Conservation (phyloP, 1,284 basidiomycete species). For the Cutaneotrichosporon mucoides region DNA sequence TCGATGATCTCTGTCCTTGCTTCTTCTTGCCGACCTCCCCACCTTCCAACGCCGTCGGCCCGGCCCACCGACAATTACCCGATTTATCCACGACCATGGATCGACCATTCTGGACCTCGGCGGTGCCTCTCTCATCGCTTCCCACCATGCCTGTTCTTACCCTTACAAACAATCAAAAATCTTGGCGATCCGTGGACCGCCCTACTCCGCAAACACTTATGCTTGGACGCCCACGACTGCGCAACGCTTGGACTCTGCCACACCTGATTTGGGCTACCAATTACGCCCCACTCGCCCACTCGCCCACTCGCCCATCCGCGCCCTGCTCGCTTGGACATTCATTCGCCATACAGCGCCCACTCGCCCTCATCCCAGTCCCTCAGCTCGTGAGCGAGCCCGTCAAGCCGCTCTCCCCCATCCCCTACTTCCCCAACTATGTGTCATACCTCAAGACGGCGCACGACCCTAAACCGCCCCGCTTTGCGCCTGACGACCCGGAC, state of each 20-base stretch:
- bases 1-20: background rate
- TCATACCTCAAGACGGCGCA: slow-evolving; percentile 37
- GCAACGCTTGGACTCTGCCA: too few species aligned
- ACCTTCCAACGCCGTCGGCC: background rate
- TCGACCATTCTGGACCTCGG: too few species aligned
- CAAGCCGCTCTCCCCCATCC: slow-evolving; percentile 24
- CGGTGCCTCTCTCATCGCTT: too few species aligned
- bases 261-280: background rate
- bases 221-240: too few species aligned
- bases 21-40: background rate
- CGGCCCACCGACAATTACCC: background rate
- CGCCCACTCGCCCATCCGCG: background rate
- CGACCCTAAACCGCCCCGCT: slow-evolving; percentile 27
- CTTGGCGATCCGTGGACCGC: too few species aligned
- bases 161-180: too few species aligned
- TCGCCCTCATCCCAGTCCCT: slow-evolving; percentile 11
- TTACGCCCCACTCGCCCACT: background rate
- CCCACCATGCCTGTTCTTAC: too few species aligned
- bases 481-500: slow-evolving; percentile 13
- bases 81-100: background rate
- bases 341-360: slow-evolving; percentile 8
- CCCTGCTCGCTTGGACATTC: background rate
- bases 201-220: too few species aligned
- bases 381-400: slow-evolving; percentile 19
- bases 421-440: slow-evolving; percentile 43